These are phyloP conservation scores for Lachnellula arida DNA, from an alignment of 2,329 filamentous ascomycete species.

Conservation along the genomic window DNA sequence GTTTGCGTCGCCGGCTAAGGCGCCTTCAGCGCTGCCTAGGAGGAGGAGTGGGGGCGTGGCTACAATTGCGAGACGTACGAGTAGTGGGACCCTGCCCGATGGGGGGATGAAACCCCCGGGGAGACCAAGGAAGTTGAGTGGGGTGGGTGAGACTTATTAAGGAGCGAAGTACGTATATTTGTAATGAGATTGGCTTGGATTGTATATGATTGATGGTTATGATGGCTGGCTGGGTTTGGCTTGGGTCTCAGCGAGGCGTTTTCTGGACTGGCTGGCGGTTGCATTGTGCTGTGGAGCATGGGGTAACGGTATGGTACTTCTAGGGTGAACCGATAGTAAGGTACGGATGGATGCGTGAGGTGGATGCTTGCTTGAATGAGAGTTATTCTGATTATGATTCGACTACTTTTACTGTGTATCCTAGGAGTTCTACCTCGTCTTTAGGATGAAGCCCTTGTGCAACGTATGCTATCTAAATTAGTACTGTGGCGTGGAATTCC, in stretches of 20 bases:
- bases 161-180: background rate
- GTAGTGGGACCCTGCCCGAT: constrained; percentile 23
- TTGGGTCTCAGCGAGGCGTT: constrained; percentile 13
- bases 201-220: constrained; percentile 19
- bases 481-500: no score
- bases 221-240: constrained; percentile 8
- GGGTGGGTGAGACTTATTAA: constrained; percentile 55
- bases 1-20: constrained; percentile 42
- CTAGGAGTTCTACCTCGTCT: no score
- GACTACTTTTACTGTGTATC: no score
- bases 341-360: no score
- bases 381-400: no score
- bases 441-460: no score
- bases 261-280: background rate
- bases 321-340: no score
- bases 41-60: constrained; percentile 44
- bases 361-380: no score
- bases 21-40: constrained; percentile 41
- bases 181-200: constrained; percentile 6
- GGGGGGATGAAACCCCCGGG: constrained; percentile 25
- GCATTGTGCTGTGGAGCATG: background rate
- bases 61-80: constrained; percentile 22
- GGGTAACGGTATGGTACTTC: no score
- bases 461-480: no score
- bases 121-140: constrained; percentile 43